phyloP scores from a whole-genome alignment of 495 filamentous ascomycete species.

The Ascodesmis nigricans region DNA sequence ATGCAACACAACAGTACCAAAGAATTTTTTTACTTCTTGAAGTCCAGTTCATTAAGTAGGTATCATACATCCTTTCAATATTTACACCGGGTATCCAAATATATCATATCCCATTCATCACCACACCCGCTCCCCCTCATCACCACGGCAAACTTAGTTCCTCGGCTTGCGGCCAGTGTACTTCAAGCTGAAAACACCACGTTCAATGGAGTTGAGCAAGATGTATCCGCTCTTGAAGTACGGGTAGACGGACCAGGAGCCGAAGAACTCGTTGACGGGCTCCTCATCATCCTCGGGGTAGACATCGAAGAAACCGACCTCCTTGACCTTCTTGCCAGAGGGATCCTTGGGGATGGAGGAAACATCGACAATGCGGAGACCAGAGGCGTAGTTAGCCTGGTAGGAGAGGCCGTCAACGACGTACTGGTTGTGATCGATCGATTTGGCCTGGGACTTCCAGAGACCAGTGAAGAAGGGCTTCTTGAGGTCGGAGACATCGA shows the following conservation, averaged over 20 bases:
- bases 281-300: conserved; percentile 35
- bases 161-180: too few relatives aligned
- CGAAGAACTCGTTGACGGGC: conserved; percentile 30
- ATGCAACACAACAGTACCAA: too few relatives aligned
- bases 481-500: conserved; percentile 32
- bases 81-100: too few relatives aligned
- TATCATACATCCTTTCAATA: too few relatives aligned
- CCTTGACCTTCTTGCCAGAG: conserved; percentile 29
- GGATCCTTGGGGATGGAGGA: conserved; percentile 31
- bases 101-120: too few relatives aligned
- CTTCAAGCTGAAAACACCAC: conserved; percentile 24
- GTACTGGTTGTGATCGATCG: conserved; percentile 43
- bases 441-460: conserved; percentile 28
- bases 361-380: conserved; percentile 35
- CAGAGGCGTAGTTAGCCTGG: conserved; percentile 38
- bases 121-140: too few relatives aligned
- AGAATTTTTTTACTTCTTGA: too few relatives aligned
- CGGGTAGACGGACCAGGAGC: conserved; percentile 34
- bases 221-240: conserved; percentile 36
- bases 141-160: too few relatives aligned
- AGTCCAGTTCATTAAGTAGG: too few relatives aligned
- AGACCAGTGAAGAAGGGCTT: conserved; percentile 32
- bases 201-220: conserved; percentile 37
- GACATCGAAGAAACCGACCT: conserved; percentile 37
- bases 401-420: conserved; percentile 31